Evolutionary conservation across 345 rosid genomes (phyloP), one percentile per base, ranked within the genome.

Genomic region (Gossypium stocksii): DNA sequence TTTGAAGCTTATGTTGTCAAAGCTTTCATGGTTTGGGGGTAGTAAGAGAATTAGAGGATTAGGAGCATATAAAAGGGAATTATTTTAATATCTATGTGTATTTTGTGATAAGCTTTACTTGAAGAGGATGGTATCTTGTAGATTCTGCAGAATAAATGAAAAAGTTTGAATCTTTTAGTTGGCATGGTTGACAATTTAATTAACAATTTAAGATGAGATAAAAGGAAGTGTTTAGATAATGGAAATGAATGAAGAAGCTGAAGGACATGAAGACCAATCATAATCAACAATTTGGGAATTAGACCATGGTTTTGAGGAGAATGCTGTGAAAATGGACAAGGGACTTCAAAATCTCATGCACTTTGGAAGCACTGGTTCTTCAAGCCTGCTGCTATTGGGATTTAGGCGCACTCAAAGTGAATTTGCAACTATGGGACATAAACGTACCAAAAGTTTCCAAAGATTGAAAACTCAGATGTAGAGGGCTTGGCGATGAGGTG

Each of bases 401-500:
- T 90, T 86, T 64, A 84, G 93, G 78, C 93, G 92, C 61, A 63
- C 83, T 52, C 93, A 86, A 72, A 94, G 97, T 73, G 97, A 92
- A 69, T 57, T 83, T 64, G 45, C 63, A 78, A 65, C 76, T 29
- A 44, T 73, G 12, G 82, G 83, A 38, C 84, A 85, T 74, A 74
- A 83, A 77, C 90, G 90, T 53, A 79, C 80, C 27, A 87, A 84
- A 80, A 87, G 95, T 80, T 86, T 94, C 75, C 90, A 87, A 80
- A 89, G 74, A 77, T 73, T 89, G 79, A 94, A 88, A 83, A 79
- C 68, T 72, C 94, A 86, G 74, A 78, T 94, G 97, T 93, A 91
- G 76, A 94, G 82, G 84, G 99, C 94, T 45, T 94, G 90, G 97
- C 85, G 87, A 52, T 88, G 99, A 85, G 89, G 89, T 70, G 85